A percentile compares a stretch with the other conserved stretches of the same genome.
Evolutionary conservation across 495 filamentous ascomycete species (phyloP).

Genomic region (Monascus purpureus): DNA sequence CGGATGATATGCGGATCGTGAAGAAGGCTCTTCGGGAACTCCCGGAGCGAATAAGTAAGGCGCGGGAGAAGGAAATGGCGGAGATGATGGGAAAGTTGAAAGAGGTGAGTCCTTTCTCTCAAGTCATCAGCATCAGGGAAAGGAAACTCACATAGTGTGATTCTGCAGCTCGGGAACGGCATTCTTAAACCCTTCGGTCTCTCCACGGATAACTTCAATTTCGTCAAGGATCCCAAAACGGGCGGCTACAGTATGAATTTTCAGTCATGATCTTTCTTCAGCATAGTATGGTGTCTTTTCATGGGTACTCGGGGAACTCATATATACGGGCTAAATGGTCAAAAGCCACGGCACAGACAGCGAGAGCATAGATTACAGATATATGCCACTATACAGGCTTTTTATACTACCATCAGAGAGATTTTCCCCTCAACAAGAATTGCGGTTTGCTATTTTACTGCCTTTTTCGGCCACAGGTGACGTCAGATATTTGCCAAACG

Average conservation of each 20-base stretch:
- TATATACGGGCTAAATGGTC: no score
- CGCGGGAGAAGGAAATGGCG: conserved; percentile 71
- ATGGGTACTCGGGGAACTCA: no score
- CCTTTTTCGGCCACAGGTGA: no score
- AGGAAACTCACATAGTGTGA: not conserved
- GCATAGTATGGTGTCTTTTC: no score
- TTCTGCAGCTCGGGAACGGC: conserved; percentile 65
- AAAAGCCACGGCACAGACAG: no score
- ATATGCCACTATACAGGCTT: no score
- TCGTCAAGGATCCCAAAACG: conserved; percentile 76
- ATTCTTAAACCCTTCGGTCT: conserved; percentile 87
- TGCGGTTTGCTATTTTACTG: no score
- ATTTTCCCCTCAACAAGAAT: no score
- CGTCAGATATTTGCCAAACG: no score
- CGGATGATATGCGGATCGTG: conserved; percentile 52
- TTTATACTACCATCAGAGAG: no score
- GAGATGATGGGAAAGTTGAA: conserved; percentile 98
- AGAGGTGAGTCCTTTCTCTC: conserved; percentile 38
- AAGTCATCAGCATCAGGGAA: not conserved
- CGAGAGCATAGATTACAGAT: no score
- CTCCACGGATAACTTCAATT: conserved; percentile 84
- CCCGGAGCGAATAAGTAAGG: conserved; percentile 52
- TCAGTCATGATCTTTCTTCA: conserved; percentile 25
- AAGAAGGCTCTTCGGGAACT: conserved; percentile 48
- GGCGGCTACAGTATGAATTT: conserved; percentile 93